phyloP scores from a whole-genome alignment of 1,284 basidiomycete genomes.

The Lentinula novae-zelandiae region DNA sequence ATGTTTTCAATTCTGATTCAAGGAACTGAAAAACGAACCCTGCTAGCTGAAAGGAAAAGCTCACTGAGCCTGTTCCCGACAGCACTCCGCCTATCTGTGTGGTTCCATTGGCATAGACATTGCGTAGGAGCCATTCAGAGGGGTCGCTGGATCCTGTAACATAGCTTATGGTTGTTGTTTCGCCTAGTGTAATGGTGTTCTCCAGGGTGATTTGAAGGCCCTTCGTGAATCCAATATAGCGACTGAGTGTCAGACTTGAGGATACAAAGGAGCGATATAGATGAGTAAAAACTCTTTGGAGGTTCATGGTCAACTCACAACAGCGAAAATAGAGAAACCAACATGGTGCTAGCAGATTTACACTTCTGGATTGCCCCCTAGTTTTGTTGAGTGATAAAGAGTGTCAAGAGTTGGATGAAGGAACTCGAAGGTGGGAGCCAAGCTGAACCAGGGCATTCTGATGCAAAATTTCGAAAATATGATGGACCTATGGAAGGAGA shows the following conservation, averaged over 20 bases:
- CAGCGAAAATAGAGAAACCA: background rate
- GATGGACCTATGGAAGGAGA: too few relatives aligned
- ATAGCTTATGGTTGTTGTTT: background rate
- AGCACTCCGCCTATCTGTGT: background rate
- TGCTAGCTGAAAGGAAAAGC: background rate
- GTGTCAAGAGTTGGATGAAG: background rate
- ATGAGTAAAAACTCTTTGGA: background rate
- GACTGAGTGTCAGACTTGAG: background rate
- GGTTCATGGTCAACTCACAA: background rate
- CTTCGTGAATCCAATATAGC: background rate
- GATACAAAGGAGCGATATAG: background rate
- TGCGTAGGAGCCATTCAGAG: background rate
- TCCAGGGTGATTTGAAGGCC: background rate
- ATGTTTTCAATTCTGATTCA: background rate
- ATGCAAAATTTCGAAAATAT: background rate
- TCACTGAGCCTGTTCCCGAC: background rate
- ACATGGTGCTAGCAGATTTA: background rate
- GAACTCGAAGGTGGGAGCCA: background rate
- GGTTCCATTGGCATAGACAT: constrained; percentile 1
- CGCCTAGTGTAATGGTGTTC: background rate
- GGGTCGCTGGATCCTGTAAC: background rate
- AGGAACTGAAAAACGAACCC: background rate
- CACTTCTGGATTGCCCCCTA: too few relatives aligned
- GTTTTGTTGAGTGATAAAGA: background rate
- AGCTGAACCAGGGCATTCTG: background rate